Evolutionary conservation across 176 grass and related monocot species (phyloP).

Genomic region (Alloteropsis semialata): DNA sequence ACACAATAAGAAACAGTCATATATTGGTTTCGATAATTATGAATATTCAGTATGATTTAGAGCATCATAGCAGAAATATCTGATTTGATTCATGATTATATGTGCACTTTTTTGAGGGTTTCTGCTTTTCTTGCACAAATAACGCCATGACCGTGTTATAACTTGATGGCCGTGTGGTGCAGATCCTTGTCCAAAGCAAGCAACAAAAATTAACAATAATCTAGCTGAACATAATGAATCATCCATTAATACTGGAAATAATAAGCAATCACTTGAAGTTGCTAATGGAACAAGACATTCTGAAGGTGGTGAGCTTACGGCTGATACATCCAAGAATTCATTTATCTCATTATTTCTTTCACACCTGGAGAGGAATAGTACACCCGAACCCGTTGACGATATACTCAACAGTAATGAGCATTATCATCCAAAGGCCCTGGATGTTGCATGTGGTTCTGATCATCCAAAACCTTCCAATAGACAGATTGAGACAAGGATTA

Average conservation of each 20-base stretch:
- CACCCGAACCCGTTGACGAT: constrained; percentile 49
- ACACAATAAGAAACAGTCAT: constrained; percentile 3
- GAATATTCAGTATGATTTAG: constrained; percentile 14
- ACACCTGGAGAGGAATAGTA: constrained; percentile 84
- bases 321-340: constrained; percentile 72
- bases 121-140: constrained; percentile 25
- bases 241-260: constrained; percentile 31
- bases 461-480: constrained; percentile 29
- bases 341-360: constrained; percentile 96
- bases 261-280: constrained; percentile 33
- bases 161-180: constrained; percentile 30
- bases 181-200: constrained; percentile 57
- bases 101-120: constrained; percentile 6
- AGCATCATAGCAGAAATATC: constrained; percentile 7
- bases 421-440: constrained; percentile 45
- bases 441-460: constrained; percentile 44
- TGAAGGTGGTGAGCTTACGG: constrained; percentile 31
- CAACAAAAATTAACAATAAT: constrained; percentile 43
- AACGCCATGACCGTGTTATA: too few relatives aligned
- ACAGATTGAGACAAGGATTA: constrained; percentile 28
- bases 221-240: constrained; percentile 21
- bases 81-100: constrained; percentile 12
- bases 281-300: constrained; percentile 33
- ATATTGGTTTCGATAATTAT: background rate
- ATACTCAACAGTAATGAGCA: constrained; percentile 68